Percentiles rank a stretch among this genome's conserved stretches.
phyloP scores from a whole-genome alignment of 2,329 filamentous ascomycete species.

The Pestalotiopsis sp. region DNA sequence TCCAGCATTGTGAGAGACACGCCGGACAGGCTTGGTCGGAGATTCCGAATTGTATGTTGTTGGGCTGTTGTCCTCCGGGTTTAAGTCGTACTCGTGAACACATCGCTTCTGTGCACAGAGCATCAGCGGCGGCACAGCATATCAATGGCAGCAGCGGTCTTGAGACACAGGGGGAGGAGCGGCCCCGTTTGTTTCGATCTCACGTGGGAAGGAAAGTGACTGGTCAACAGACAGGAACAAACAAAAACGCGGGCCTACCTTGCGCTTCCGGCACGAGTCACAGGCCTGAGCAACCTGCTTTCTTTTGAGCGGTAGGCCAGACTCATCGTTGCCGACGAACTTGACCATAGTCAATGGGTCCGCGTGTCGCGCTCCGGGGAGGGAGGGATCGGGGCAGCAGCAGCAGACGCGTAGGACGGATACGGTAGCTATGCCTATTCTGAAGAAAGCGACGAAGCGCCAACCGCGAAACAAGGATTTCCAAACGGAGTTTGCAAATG shows the following conservation, averaged over 20 bases:
- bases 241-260: slow-evolving; percentile 36
- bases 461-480: neutral
- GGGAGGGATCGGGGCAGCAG: neutral
- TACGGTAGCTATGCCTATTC: neutral
- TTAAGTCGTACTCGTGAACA: slow-evolving; percentile 11
- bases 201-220: neutral
- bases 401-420: neutral
- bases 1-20: neutral
- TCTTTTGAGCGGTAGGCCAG: slow-evolving; percentile 58
- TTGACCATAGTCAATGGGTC: slow-evolving; percentile 42
- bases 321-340: slow-evolving; percentile 58
- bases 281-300: slow-evolving; percentile 64
- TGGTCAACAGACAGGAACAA: neutral
- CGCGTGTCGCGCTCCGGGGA: neutral
- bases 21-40: neutral
- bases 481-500: neutral
- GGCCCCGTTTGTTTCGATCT: neutral
- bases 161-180: neutral
- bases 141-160: neutral
- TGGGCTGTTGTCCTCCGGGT: neutral
- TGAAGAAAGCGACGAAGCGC: neutral
- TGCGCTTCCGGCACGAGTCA: slow-evolving; percentile 55
- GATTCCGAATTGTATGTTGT: slow-evolving; percentile 3
- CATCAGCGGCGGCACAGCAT: neutral
- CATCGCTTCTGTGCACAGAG: slow-evolving; percentile 17